A percentile compares a stretch with the other conserved stretches of the same genome.
Evolutionary conservation across 176 grass and related monocot genomes (phyloP).

Genomic region (Aegilops sharonensis): DNA sequence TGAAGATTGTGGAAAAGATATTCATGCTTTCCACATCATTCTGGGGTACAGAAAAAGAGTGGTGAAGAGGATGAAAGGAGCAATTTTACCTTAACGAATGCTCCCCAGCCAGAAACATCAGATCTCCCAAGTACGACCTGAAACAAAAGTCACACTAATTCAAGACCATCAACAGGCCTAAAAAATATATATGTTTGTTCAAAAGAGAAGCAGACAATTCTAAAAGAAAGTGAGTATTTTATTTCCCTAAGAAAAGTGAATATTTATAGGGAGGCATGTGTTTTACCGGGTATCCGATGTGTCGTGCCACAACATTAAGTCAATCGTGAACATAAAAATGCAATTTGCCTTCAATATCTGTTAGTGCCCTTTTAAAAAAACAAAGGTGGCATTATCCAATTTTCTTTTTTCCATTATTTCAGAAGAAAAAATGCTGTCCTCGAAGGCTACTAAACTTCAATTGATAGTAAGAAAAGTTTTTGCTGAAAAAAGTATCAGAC

Average conservation of each 20-base stretch:
- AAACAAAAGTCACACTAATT: constrained; percentile 19
- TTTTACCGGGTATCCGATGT: background rate
- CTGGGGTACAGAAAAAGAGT: background rate
- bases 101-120: constrained; percentile 93
- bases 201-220: constrained; percentile 1
- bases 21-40: constrained; percentile 68
- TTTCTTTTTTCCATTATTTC: background rate
- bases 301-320: background rate
- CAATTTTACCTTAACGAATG: constrained; percentile 80
- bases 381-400: background rate
- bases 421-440: background rate
- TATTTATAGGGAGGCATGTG: constrained; percentile 1
- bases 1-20: constrained; percentile 38
- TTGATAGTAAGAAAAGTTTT: background rate
- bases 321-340: background rate
- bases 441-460: background rate
- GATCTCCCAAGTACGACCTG: constrained; percentile 94
- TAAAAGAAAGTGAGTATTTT: constrained; percentile 14
- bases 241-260: background rate
- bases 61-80: background rate
- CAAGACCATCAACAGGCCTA: background rate
- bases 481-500: background rate
- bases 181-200: background rate
- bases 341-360: background rate
- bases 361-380: background rate